Percentiles rank a stretch among this genome's conserved stretches.
Evolutionary conservation across 2,329 filamentous ascomycete species (phyloP).

Genomic region (Chaetomium strumarium): DNA sequence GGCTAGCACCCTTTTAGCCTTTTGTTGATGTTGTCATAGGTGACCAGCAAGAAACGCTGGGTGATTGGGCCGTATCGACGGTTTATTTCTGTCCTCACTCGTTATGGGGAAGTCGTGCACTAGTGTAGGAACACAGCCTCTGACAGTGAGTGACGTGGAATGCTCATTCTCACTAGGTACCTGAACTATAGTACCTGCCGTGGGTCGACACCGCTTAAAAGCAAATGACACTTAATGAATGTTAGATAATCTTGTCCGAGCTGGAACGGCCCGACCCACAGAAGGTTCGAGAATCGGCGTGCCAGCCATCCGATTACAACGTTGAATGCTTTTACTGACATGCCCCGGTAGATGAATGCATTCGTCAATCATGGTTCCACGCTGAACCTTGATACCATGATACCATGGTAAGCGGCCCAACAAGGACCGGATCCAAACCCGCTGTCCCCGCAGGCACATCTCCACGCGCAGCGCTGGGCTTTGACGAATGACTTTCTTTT

Average conservation of each 20-base stretch:
- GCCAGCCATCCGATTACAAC: constrained; percentile 9
- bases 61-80: too few species aligned
- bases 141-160: too few species aligned
- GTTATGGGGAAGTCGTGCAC: too few species aligned
- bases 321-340: constrained; percentile 8
- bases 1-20: too few species aligned
- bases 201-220: too few species aligned
- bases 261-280: constrained; percentile 28
- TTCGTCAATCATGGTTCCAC: neutral
- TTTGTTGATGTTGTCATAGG: neutral
- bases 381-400: neutral
- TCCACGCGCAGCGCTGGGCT: constrained; percentile 10
- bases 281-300: constrained; percentile 40
- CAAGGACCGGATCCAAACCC: constrained; percentile 8
- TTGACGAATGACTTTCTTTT: constrained; percentile 16
- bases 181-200: too few species aligned
- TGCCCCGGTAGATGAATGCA: constrained; percentile 17
- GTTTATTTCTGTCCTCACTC: too few species aligned
- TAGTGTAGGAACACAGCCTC: too few species aligned
- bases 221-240: too few species aligned
- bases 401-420: neutral
- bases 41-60: too few species aligned
- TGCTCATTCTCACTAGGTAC: too few species aligned
- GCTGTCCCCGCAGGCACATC: constrained; percentile 9
- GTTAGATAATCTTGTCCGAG: neutral